Conservation (phyloP, 2,329 filamentous ascomycete genomes). For the Coniochaeta prunicola region DNA sequence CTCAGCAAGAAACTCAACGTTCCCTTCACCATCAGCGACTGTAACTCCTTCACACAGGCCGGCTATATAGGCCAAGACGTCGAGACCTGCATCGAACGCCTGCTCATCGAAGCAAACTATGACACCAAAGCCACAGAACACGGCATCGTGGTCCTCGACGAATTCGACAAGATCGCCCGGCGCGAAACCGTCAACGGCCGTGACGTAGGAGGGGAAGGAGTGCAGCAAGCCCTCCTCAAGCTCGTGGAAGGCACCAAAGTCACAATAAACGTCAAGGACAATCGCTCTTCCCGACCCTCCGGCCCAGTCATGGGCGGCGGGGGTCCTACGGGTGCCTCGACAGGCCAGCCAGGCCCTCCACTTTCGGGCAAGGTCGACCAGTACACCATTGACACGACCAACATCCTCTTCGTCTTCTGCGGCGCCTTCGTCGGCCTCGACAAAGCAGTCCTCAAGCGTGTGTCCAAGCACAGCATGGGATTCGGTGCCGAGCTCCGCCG, state of each 20-base stretch:
- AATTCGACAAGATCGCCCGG: conserved; percentile 94
- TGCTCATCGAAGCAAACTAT: conserved; percentile 86
- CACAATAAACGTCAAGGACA: conserved; percentile 82
- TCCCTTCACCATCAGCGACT: conserved; percentile 92
- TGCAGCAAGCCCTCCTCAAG: conserved; percentile 91
- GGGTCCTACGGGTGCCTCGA: conserved; percentile 34
- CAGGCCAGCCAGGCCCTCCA: conserved; percentile 32
- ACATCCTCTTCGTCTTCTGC: conserved; percentile 95
- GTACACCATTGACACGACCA: conserved; percentile 80
- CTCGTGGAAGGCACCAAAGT: conserved; percentile 94
- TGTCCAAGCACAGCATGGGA: conserved; percentile 78
- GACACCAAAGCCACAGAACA: conserved; percentile 77
- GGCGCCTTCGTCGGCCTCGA: conserved; percentile 92
- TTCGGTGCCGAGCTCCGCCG: conserved; percentile 77
- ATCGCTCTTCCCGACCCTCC: conserved; percentile 43
- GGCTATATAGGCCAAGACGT: conserved; percentile 98
- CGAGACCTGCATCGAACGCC: conserved; percentile 86
- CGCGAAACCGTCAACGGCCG: conserved; percentile 82
- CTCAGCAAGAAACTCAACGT: conserved; percentile 89
- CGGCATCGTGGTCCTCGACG: conserved; percentile 92
- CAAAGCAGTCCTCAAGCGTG: conserved; percentile 78
- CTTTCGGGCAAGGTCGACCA: conserved; percentile 48
- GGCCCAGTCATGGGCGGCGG: conserved; percentile 46
- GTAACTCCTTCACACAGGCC: conserved; percentile 91
- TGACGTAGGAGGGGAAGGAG: conserved; percentile 92